phyloP scores from a whole-genome alignment of 768 basidiomycete genomes.

The Hygrophorus pudorinus region DNA sequence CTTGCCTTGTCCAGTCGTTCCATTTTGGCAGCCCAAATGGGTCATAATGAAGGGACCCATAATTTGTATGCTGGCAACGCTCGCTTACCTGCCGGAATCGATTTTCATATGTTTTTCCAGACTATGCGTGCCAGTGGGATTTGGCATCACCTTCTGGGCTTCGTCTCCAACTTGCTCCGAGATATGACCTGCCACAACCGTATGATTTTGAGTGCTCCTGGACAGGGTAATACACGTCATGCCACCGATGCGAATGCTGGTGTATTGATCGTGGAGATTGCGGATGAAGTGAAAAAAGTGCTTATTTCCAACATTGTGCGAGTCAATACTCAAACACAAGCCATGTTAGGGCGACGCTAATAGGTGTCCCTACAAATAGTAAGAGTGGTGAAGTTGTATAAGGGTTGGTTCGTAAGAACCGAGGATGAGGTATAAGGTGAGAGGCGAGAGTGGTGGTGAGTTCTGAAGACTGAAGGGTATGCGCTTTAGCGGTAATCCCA shows the following conservation, averaged over 20 bases:
- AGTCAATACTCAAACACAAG: not conserved
- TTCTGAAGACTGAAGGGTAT: too few species aligned
- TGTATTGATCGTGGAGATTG: not conserved
- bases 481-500: too few species aligned
- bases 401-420: too few species aligned
- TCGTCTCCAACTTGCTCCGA: constrained; percentile 1
- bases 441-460: too few species aligned
- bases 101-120: constrained; percentile 3
- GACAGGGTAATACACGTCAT: not conserved
- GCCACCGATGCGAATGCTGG: not conserved
- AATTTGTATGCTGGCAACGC: constrained; percentile 10
- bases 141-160: constrained; percentile 9
- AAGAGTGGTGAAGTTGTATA: too few species aligned
- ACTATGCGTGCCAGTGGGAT: constrained; percentile 8
- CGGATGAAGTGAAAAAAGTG: not conserved
- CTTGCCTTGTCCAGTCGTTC: not conserved
- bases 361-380: too few species aligned
- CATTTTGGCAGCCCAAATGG: constrained; percentile 4
- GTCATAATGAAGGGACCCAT: constrained; percentile 4
- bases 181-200: not conserved
- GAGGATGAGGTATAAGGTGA: too few species aligned
- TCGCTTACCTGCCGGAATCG: constrained; percentile 6
- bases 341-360: too few species aligned
- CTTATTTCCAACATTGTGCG: not conserved
- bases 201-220: not conserved